Evolutionary conservation across 768 basidiomycete species (phyloP).

Genomic region (Chlorophyllum brunneum): DNA sequence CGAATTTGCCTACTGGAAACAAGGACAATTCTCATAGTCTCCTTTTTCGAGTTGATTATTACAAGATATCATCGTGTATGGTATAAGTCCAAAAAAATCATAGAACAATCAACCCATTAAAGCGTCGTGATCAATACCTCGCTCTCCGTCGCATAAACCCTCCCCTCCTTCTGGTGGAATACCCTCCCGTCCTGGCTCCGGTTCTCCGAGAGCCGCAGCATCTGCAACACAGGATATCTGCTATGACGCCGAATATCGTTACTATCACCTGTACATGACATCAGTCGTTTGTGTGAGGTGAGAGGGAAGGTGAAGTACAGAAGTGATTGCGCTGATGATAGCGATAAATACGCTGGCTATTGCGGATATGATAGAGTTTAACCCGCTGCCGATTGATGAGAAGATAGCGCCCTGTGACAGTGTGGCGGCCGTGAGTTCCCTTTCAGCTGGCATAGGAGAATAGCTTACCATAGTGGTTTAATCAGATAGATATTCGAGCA

Average conservation of each 20-base stretch:
- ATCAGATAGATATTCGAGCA: too few relatives aligned
- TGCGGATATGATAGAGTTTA: conserved; percentile 56
- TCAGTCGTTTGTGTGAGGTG: not conserved
- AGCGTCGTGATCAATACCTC: not conserved
- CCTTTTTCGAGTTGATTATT: too few relatives aligned
- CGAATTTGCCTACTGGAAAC: conserved; percentile 35
- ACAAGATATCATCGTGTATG: too few relatives aligned
- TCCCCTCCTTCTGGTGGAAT: not conserved
- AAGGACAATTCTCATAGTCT: conserved; percentile 15
- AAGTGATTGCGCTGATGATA: conserved; percentile 55
- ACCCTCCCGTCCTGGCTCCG: conserved; percentile 14
- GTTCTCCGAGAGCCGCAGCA: conserved; percentile 38
- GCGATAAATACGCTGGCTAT: conserved; percentile 58
- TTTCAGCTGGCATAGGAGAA: too few relatives aligned
- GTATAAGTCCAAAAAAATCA: too few relatives aligned
- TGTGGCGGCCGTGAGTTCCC: not conserved
- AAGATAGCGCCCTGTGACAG: conserved; percentile 50
- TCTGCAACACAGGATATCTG: conserved; percentile 50
- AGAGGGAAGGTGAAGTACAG: conserved; percentile 34
- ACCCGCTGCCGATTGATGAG: conserved; percentile 60
- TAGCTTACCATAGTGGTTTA: too few relatives aligned
- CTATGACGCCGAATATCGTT: conserved; percentile 59
- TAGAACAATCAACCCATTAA: too few relatives aligned
- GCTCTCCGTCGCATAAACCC: not conserved
- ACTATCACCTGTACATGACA: conserved; percentile 48